A percentile compares a stretch with the other conserved stretches of the same genome.
These are phyloP conservation scores for Colletotrichum graminicola DNA, from an alignment of 2,329 filamentous ascomycete species.

Conservation along the genomic window DNA sequence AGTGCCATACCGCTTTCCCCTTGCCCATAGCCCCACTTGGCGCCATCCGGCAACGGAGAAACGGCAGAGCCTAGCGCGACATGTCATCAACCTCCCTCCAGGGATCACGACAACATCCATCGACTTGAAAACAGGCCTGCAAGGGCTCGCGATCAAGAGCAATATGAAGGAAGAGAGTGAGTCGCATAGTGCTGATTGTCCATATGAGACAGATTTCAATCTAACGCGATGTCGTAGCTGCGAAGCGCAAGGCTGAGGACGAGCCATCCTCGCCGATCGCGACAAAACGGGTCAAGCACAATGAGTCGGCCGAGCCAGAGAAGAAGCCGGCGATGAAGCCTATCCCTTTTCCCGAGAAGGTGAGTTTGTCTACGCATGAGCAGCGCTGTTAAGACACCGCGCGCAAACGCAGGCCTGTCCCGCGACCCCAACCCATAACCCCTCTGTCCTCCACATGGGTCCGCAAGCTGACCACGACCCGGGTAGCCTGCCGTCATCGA, in stretches of 20 bases:
- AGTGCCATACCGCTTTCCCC: slow-evolving; percentile 50
- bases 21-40: slow-evolving; percentile 43
- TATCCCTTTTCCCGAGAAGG: slow-evolving; percentile 92
- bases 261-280: slow-evolving; percentile 72
- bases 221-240: slow-evolving; percentile 44
- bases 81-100: slow-evolving; percentile 35
- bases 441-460: background rate
- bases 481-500: slow-evolving; percentile 86
- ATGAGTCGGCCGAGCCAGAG: slow-evolving; percentile 58
- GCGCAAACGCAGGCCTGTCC: background rate
- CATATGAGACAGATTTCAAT: fast-evolving
- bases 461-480: slow-evolving; percentile 41
- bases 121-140: slow-evolving; percentile 29
- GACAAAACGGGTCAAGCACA: slow-evolving; percentile 73
- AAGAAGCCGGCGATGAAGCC: slow-evolving; percentile 69
- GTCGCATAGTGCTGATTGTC: slow-evolving; percentile 21
- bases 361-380: slow-evolving; percentile 50
- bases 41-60: slow-evolving; percentile 37
- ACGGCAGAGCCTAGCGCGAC: slow-evolving; percentile 36
- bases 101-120: slow-evolving; percentile 36
- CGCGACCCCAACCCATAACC: background rate
- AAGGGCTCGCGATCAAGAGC: slow-evolving; percentile 26
- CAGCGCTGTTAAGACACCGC: background rate
- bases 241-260: slow-evolving; percentile 80
- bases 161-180: slow-evolving; percentile 57